Percentiles rank a stretch among this genome's conserved stretches.
These are phyloP conservation scores for Synchytrium microbalum DNA, from an alignment of 371 early-diverging fungal genomes.

Conservation along the genomic window DNA sequence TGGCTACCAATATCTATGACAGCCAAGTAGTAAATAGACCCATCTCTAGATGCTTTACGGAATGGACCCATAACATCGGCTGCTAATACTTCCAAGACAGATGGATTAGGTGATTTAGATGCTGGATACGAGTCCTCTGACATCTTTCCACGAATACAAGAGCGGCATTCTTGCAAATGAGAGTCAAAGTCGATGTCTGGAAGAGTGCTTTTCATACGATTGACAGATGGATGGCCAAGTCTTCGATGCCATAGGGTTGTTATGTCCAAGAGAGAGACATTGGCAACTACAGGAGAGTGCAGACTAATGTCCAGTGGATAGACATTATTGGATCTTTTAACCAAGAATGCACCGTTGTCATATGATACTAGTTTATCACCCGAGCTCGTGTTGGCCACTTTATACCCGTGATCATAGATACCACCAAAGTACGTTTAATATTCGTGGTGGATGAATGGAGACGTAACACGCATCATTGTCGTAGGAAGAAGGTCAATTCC, in stretches of 20 bases:
- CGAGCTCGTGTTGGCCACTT: background rate
- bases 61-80: conserved; percentile 2
- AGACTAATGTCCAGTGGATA: background rate
- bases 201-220: background rate
- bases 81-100: background rate
- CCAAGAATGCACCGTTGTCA: background rate
- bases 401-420: background rate
- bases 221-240: background rate
- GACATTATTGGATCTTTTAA: background rate
- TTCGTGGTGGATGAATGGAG: too few species aligned
- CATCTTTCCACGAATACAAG: background rate
- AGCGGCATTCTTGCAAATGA: background rate
- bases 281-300: background rate
- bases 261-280: background rate
- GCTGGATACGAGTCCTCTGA: background rate
- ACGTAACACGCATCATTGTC: too few species aligned
- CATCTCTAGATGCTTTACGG: background rate
- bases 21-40: background rate
- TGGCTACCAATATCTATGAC: background rate
- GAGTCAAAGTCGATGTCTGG: background rate
- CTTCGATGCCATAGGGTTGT: background rate
- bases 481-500: too few species aligned
- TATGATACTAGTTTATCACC: background rate
- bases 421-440: too few species aligned
- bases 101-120: background rate